Evolutionary conservation across 768 basidiomycete species (phyloP), one percentile per base, ranked within the genome.

Genomic region (Cystoderma amianthinum): DNA sequence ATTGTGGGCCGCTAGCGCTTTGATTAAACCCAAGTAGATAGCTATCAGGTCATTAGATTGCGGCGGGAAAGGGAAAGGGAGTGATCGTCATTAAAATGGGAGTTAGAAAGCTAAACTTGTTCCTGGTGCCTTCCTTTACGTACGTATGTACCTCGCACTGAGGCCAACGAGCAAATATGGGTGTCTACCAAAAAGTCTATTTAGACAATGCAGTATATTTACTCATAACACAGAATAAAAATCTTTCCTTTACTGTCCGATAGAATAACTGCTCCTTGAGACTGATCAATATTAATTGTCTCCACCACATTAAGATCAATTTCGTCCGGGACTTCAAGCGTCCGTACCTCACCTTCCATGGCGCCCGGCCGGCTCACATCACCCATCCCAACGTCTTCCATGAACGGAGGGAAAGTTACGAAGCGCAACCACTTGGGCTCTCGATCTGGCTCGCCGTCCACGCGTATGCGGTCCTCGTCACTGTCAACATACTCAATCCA

Each of bases 281-380:
- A 72, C 63, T 86, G 84, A 55, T 86, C 84, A 39, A 86, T 81
- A 56, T 84, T 84, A 50, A 86, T 82, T 47, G 81, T 85, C 63
- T 85, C 83, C 20, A 85, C 80, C 28, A 55, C 59, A 36, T 78
- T 72, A 45, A 85, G 56, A 50, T 85, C 74, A 44, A 86, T 58
- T 46, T 82, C 84, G 0, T 69, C 67, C 1, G 84, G 84, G 3
- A 78, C 71, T 45, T 76, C 74, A 20, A 86, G 60, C 38, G 81
- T 85, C 47, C 73, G 64, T 39, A 79, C 81, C 44, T 66, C 53
- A 48, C 75, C 65, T 36, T 68, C 70, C 33, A 50, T 46, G 12
- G 48, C 46, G 19, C 42, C 48, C 42, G 23, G 25, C 48, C 43
- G 50, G 53, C 50, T 48, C 57, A 51, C 45, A 28, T 50, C 32